phyloP scores from a whole-genome alignment of 1,284 basidiomycete genomes.

The Puccinia coronata region DNA sequence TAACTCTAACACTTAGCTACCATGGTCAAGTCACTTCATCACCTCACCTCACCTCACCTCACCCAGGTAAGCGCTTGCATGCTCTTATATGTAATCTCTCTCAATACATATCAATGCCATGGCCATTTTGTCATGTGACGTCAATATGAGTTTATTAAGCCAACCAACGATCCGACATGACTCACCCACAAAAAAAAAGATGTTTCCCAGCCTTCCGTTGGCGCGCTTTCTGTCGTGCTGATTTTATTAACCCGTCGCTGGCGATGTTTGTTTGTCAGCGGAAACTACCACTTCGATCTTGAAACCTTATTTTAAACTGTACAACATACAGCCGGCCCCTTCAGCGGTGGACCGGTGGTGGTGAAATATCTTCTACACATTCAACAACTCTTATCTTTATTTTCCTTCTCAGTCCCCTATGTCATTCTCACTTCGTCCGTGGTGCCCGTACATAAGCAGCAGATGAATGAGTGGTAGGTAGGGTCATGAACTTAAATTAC shows the following conservation, averaged over 20 bases:
- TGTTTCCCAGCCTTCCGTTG: not conserved
- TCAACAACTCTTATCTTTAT: too few relatives aligned
- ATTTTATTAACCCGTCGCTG: not conserved
- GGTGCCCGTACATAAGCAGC: not conserved
- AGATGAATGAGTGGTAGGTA: not conserved
- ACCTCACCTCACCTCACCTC: too few relatives aligned
- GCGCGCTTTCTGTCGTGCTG: not conserved
- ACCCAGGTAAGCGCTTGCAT: too few relatives aligned
- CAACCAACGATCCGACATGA: too few relatives aligned
- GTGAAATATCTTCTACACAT: not conserved
- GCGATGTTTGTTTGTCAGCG: not conserved
- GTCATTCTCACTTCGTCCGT: not conserved
- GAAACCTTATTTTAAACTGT: not conserved
- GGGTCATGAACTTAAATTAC: not conserved
- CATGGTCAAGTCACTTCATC: too few relatives aligned
- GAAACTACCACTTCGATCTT: conserved; percentile 1
- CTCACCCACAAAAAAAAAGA: too few relatives aligned
- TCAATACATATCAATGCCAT: too few relatives aligned
- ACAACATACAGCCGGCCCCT: not conserved
- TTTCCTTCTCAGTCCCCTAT: not conserved
- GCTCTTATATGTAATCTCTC: too few relatives aligned
- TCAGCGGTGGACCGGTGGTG: too few relatives aligned
- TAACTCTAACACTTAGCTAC: too few relatives aligned
- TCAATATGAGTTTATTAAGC: too few relatives aligned
- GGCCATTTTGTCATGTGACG: too few relatives aligned